Conservation (phyloP, 257 asterid genomes). For the Dorcoceras hygrometricum region DNA sequence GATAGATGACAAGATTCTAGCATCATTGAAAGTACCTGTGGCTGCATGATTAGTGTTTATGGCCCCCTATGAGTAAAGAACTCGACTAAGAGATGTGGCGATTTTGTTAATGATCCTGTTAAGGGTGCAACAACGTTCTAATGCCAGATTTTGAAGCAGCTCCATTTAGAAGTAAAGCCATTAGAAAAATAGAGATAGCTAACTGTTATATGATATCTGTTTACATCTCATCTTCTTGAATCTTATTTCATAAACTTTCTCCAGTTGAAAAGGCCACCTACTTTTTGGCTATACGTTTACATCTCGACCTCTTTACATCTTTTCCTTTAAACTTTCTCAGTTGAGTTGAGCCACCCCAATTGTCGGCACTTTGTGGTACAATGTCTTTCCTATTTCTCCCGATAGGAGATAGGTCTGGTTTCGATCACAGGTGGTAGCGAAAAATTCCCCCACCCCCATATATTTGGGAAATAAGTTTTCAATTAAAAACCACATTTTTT, state of each 20-base stretch:
- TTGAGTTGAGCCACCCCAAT: too few species aligned
- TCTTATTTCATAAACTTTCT: background rate
- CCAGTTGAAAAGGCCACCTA: background rate
- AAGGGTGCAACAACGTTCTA: background rate
- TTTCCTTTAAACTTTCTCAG: too few species aligned
- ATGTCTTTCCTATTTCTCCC: too few species aligned
- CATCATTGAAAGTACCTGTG: slow-evolving; percentile 66
- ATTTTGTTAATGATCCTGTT: background rate
- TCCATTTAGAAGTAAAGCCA: background rate
- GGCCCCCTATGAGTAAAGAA: slow-evolving; percentile 16
- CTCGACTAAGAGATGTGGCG: slow-evolving; percentile 6
- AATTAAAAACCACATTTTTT: too few species aligned
- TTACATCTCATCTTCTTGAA: background rate
- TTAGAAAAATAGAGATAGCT: background rate
- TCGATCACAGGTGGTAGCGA: too few species aligned
- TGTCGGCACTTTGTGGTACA: too few species aligned
- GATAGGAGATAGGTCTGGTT: too few species aligned
- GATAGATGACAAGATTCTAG: slow-evolving; percentile 87
- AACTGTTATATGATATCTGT: background rate
- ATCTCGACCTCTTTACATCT: too few species aligned
- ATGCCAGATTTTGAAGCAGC: background rate
- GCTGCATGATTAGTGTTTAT: slow-evolving; percentile 46
- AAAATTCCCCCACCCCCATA: too few species aligned
- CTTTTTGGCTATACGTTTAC: too few species aligned
- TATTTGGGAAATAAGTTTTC: too few species aligned